These are phyloP conservation scores for Neoboletus subvelutipes DNA, from an alignment of 768 basidiomycete species.

Conservation along the genomic window DNA sequence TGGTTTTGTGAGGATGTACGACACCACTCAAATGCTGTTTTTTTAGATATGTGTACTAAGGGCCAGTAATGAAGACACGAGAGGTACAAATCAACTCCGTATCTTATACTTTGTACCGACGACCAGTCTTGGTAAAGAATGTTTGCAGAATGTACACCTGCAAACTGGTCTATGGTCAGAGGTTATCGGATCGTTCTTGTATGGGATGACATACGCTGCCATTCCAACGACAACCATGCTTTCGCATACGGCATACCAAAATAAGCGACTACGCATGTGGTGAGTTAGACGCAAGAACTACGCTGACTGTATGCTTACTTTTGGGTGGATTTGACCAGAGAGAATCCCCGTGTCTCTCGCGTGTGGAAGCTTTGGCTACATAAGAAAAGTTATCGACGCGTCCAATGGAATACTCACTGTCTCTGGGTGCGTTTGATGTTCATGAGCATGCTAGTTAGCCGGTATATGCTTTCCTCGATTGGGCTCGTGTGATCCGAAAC, in stretches of 20 bases:
- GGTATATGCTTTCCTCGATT: conserved; percentile 94
- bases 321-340: conserved; percentile 86
- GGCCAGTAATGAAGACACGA: conserved; percentile 4
- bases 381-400: conserved; percentile 1
- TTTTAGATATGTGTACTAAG: neutral
- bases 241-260: conserved; percentile 91
- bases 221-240: conserved; percentile 76
- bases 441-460: conserved; percentile 82
- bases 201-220: conserved; percentile 69
- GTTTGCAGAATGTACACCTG: conserved; percentile 94
- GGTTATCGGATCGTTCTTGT: conserved; percentile 1
- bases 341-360: conserved; percentile 91
- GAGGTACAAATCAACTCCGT: conserved; percentile 9
- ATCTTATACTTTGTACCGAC: conserved; percentile 80
- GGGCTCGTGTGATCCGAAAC: conserved; percentile 90
- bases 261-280: conserved; percentile 62
- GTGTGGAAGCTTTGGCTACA: conserved; percentile 76
- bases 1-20: neutral
- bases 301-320: conserved; percentile 45
- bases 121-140: conserved; percentile 93
- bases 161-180: conserved; percentile 44
- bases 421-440: conserved; percentile 93
- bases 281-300: neutral
- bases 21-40: neutral
- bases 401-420: conserved; percentile 56